phyloP scores from a whole-genome alignment of 2,329 filamentous ascomycete species.

The Pseudogymnoascus sp. region DNA sequence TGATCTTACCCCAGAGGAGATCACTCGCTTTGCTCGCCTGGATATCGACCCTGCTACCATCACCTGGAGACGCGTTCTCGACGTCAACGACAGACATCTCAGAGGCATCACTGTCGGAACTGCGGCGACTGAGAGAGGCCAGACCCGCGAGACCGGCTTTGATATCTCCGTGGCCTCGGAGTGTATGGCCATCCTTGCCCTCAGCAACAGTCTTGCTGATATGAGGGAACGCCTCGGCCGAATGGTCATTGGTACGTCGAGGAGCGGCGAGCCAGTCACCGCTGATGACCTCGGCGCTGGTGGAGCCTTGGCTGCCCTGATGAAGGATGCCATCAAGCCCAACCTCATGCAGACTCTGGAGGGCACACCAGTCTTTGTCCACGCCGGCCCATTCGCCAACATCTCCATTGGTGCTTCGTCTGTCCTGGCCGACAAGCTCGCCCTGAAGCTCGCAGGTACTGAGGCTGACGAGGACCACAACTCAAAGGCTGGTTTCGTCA shows the following conservation, averaged over 20 bases:
- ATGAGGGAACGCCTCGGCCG: slow-evolving; percentile 88
- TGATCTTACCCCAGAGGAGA: slow-evolving; percentile 83
- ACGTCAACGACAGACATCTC: slow-evolving; percentile 94
- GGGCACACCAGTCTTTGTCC: slow-evolving; percentile 94
- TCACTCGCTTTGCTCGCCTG: slow-evolving; percentile 77
- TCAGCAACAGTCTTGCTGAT: slow-evolving; percentile 79
- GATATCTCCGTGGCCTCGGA: slow-evolving; percentile 97
- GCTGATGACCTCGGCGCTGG: slow-evolving; percentile 92
- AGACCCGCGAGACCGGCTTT: slow-evolving; percentile 82
- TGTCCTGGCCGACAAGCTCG: slow-evolving; percentile 88
- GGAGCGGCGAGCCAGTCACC: slow-evolving; percentile 79
- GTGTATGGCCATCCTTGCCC: slow-evolving; percentile 94
- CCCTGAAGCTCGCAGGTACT: slow-evolving; percentile 89
- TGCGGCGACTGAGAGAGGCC: slow-evolving; percentile 83
- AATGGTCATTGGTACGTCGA: slow-evolving; percentile 91
- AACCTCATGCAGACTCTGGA: slow-evolving; percentile 98
- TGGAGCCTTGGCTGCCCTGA: slow-evolving; percentile 84
- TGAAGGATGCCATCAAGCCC: slow-evolving; percentile 98
- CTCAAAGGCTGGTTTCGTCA: slow-evolving; percentile 79
- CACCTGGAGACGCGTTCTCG: slow-evolving; percentile 90
- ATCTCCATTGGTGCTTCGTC: slow-evolving; percentile 97
- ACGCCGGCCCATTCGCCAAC: slow-evolving; percentile 95
- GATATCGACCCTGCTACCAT: slow-evolving; percentile 97
- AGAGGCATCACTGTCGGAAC: slow-evolving; percentile 82
- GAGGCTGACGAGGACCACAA: slow-evolving; percentile 81